These are phyloP conservation scores for Populus davidiana DNA, from an alignment of 345 rosid genomes.

Conservation along the genomic window DNA sequence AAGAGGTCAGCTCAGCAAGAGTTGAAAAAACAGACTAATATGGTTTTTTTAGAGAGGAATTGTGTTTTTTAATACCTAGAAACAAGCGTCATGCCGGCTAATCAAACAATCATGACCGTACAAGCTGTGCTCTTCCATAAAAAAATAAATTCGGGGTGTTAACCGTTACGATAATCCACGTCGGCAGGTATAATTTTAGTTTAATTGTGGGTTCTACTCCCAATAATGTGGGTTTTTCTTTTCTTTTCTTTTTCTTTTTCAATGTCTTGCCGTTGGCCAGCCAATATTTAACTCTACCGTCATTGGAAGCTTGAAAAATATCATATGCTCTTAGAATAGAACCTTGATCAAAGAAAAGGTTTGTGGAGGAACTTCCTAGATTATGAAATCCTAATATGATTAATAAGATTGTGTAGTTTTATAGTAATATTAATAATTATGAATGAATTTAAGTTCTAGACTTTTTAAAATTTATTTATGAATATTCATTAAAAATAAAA, in stretches of 20 bases:
- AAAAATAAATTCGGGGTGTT: not conserved
- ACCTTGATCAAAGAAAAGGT: not conserved
- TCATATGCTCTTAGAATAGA: not conserved
- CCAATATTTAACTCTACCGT: not conserved
- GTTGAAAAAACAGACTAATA: not conserved
- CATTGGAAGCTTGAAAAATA: not conserved
- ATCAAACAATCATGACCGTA: not conserved
- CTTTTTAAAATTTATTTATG: too few relatives aligned
- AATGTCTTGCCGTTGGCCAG: not conserved
- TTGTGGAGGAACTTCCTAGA: too few relatives aligned
- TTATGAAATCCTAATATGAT: too few relatives aligned
- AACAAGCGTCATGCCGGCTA: not conserved
- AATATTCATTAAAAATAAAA: too few relatives aligned
- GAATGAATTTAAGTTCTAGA: too few relatives aligned
- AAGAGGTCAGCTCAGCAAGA: not conserved
- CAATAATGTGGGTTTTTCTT: not conserved
- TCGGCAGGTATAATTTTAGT: not conserved
- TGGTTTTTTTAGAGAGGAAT: not conserved
- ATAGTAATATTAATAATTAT: too few relatives aligned
- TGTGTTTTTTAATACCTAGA: not conserved
- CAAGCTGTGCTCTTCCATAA: not conserved
- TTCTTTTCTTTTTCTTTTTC: not conserved
- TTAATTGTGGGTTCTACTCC: not conserved
- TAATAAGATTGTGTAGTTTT: too few relatives aligned
- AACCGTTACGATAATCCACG: not conserved